phyloP scores from a whole-genome alignment of 257 asterid species.

The Scutellaria baicalensis region DNA sequence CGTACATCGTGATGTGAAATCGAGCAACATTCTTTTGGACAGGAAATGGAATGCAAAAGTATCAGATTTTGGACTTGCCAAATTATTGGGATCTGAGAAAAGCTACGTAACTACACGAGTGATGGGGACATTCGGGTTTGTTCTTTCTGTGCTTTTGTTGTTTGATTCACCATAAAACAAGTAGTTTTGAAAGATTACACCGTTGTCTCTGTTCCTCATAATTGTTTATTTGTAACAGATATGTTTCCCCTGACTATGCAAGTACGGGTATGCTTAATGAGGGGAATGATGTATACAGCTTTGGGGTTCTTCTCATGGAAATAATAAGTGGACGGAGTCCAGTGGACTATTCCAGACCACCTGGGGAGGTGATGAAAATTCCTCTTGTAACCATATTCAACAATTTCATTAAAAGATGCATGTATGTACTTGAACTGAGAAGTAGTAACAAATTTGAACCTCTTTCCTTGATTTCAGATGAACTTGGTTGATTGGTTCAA shows the following conservation, averaged over 20 bases:
- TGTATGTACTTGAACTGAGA: neutral
- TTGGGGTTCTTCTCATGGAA: slow-evolving; percentile 95
- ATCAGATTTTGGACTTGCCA: slow-evolving; percentile 97
- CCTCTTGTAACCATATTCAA: neutral
- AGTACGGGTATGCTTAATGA: slow-evolving; percentile 97
- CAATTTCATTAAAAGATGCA: neutral
- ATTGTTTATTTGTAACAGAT: slow-evolving; percentile 39
- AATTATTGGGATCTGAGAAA: slow-evolving; percentile 80
- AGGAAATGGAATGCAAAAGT: slow-evolving; percentile 84
- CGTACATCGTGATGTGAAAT: slow-evolving; percentile 96
- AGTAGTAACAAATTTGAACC: neutral
- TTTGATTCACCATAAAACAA: neutral
- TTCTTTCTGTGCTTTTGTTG: slow-evolving; percentile 13
- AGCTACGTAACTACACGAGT: slow-evolving; percentile 95
- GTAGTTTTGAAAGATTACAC: neutral
- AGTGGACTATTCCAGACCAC: slow-evolving; percentile 84
- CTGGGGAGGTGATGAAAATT: slow-evolving; percentile 64
- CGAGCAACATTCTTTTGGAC: slow-evolving; percentile 94
- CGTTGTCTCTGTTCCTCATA: neutral
- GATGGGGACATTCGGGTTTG: slow-evolving; percentile 99
- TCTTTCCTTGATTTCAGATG: slow-evolving; percentile 52
- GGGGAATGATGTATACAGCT: slow-evolving; percentile 90
- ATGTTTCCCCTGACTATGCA: slow-evolving; percentile 98
- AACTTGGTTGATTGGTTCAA: slow-evolving; percentile 96
- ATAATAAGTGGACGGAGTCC: slow-evolving; percentile 86